phyloP scores from a whole-genome alignment of 1,284 basidiomycete species.

The Leucoagaricus sp. region DNA sequence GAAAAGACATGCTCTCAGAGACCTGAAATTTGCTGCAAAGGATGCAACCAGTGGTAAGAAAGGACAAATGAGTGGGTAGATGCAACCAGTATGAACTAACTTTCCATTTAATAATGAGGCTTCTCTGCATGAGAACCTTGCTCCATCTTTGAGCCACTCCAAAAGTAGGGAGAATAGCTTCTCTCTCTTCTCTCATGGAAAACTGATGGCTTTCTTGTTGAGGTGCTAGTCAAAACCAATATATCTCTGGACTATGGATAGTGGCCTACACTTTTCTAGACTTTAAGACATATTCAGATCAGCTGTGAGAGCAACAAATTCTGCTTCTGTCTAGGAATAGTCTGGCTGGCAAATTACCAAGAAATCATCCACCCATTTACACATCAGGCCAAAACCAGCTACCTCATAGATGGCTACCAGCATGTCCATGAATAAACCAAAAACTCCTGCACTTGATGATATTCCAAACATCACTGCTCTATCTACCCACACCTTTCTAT shows the following conservation, averaged over 20 bases:
- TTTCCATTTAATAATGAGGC: slow-evolving; percentile 36
- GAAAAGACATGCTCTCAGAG: not conserved
- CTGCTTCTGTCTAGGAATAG: slow-evolving; percentile 27
- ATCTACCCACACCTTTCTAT: slow-evolving; percentile 32
- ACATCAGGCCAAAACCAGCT: slow-evolving; percentile 23
- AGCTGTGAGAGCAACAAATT: slow-evolving; percentile 26
- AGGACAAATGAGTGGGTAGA: slow-evolving; percentile 2
- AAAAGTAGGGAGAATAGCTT: not conserved
- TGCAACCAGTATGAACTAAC: slow-evolving; percentile 28
- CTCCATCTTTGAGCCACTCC: slow-evolving; percentile 18
- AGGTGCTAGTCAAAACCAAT: slow-evolving; percentile 41
- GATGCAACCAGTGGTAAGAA: not conserved
- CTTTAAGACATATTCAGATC: slow-evolving; percentile 32
- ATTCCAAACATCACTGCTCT: slow-evolving; percentile 34
- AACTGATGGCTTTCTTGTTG: slow-evolving; percentile 26
- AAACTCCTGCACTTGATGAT: slow-evolving; percentile 36
- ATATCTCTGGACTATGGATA: slow-evolving; percentile 29
- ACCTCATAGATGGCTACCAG: slow-evolving; percentile 32
- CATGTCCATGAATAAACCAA: slow-evolving; percentile 38
- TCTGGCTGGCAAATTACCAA: slow-evolving; percentile 29
- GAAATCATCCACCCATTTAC: slow-evolving; percentile 48
- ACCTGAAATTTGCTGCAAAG: not conserved
- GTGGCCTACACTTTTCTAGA: slow-evolving; percentile 24
- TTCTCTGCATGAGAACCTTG: slow-evolving; percentile 22
- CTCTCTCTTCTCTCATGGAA: slow-evolving; percentile 32